Percentiles rank a stretch among this genome's conserved stretches.
These are phyloP conservation scores for Penicillium flavigenum DNA, from an alignment of 495 filamentous ascomycete genomes.

Conservation along the genomic window DNA sequence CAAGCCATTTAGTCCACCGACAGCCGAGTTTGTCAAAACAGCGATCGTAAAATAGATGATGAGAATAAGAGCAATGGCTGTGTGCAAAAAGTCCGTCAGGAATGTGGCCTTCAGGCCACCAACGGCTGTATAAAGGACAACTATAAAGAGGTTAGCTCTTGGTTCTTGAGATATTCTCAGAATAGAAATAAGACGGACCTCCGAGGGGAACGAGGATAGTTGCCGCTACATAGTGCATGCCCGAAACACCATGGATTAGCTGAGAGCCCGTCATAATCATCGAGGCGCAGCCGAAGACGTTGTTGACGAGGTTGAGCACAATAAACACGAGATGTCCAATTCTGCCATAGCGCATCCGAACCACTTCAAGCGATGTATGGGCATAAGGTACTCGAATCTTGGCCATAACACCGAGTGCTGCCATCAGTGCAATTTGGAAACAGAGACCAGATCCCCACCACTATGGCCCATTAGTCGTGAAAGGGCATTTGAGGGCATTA, in stretches of 20 bases:
- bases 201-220: conserved; percentile 48
- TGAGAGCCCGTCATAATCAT: conserved; percentile 43
- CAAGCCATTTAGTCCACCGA: conserved; percentile 37
- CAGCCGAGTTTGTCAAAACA: conserved; percentile 31
- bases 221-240: conserved; percentile 43
- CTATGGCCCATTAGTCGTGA: conserved; percentile 19
- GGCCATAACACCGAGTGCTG: conserved; percentile 39
- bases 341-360: conserved; percentile 53
- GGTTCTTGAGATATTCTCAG: not conserved
- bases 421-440: conserved; percentile 44
- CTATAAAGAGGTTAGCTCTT: conserved; percentile 16
- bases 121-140: conserved; percentile 42
- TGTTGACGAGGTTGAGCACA: conserved; percentile 51
- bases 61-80: conserved; percentile 38
- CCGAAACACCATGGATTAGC: conserved; percentile 39
- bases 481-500: not conserved
- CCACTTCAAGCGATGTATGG: conserved; percentile 56
- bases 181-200: conserved; percentile 21
- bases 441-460: conserved; percentile 45
- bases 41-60: conserved; percentile 42
- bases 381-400: conserved; percentile 54
- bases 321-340: conserved; percentile 52
- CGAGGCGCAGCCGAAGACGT: conserved; percentile 48
- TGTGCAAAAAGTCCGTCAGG: conserved; percentile 42
- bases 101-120: conserved; percentile 45